phyloP scores from a whole-genome alignment of 257 asterid genomes.

The Capsicum baccatum region DNA sequence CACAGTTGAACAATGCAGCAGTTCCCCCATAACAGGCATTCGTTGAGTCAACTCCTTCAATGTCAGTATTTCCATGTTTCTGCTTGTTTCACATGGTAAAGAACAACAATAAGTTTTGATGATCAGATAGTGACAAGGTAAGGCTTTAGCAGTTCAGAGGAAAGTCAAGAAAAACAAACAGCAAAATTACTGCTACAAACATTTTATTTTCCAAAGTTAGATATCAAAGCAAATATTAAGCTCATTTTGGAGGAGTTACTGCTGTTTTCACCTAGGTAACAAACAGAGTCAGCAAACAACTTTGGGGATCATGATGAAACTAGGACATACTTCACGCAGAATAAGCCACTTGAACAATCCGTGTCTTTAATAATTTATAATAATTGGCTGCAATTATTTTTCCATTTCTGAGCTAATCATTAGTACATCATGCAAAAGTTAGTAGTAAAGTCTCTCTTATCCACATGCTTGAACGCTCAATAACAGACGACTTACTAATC shows the following conservation, averaged over 20 bases:
- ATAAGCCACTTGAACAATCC: neutral
- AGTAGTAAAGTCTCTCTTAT: conserved; percentile 25
- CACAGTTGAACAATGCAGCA: conserved; percentile 93
- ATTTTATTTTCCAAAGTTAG: conserved; percentile 10
- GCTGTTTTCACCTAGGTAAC: neutral
- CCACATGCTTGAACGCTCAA: neutral
- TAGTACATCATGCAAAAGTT: neutral
- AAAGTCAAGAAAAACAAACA: neutral
- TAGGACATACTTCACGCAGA: neutral
- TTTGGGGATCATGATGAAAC: neutral
- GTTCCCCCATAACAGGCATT: conserved; percentile 99
- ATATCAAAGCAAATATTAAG: neutral
- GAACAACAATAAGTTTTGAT: conserved; percentile 31
- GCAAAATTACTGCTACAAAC: neutral
- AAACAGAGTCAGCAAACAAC: neutral
- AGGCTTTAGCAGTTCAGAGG: conserved; percentile 4
- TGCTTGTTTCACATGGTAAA: conserved; percentile 43
- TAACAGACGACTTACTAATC: neutral
- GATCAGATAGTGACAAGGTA: neutral
- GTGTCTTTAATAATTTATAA: neutral
- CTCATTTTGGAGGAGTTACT: conserved; percentile 13
- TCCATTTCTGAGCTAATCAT: neutral
- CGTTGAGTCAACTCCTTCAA: conserved; percentile 98
- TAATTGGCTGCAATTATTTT: conserved; percentile 6
- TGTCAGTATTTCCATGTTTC: conserved; percentile 91